These are phyloP conservation scores for Pulveroboletus sp. DNA, from an alignment of 768 basidiomycete species.

Conservation along the genomic window DNA sequence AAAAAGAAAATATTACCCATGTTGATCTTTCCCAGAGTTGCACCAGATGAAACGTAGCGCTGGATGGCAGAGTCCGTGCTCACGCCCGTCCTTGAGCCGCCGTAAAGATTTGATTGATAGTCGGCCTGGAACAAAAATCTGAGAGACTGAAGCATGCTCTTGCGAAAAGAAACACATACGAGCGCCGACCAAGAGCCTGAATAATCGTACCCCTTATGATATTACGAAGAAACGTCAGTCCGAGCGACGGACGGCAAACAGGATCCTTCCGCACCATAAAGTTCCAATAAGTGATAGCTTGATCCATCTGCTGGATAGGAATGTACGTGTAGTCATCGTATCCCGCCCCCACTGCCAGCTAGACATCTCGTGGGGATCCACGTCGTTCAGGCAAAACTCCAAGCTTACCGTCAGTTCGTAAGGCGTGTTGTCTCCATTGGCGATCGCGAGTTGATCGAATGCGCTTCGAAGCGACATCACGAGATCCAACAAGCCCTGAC, in stretches of 20 bases:
- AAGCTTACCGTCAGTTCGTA: conserved; percentile 51
- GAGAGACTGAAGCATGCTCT: neutral
- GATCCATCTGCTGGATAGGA: conserved; percentile 59
- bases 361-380: conserved; percentile 1
- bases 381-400: neutral
- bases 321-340: conserved; percentile 53
- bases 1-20: conserved; percentile 42
- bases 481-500: conserved; percentile 64
- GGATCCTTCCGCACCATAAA: conserved; percentile 54
- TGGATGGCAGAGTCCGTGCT: conserved; percentile 66
- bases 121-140: conserved; percentile 32
- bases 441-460: conserved; percentile 51
- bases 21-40: conserved; percentile 60
- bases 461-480: conserved; percentile 58
- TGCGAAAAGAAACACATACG: conserved; percentile 35
- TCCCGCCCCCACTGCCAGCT: conserved; percentile 65
- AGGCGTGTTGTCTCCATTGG: conserved; percentile 58
- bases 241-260: neutral
- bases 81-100: conserved; percentile 56
- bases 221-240: neutral
- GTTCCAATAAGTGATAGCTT: conserved; percentile 72
- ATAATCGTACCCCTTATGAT: conserved; percentile 79
- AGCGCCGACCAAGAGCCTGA: conserved; percentile 73
- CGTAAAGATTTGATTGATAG: conserved; percentile 67
- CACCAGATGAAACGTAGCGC: conserved; percentile 57